Base-by-base conservation (phyloP, 2,329 filamentous ascomycete genomes). In the Neofusicoccum parvum region DNA sequence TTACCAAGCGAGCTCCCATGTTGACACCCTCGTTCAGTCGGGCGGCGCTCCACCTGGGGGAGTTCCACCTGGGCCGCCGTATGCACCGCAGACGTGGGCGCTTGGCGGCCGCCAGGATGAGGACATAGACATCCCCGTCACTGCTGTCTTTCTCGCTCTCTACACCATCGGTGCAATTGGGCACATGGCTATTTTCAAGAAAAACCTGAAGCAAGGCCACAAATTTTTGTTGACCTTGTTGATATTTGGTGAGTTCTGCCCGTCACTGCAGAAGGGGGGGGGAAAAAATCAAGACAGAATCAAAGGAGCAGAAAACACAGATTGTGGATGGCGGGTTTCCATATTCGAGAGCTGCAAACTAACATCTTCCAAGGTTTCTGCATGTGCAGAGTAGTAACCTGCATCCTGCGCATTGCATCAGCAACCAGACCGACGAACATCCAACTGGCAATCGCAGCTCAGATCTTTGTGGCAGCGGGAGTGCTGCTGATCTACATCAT, bases 401-500 rank as follows among this genome's bases (percentile, higher is more conserved):
- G 73, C 48, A 72, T 73, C 32, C 69, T 83, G 41, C 73, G 76
- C 36, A 74, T 79, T 15, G 71, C 76, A 20, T 73, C 70, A 14
- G 67, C 77, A 70, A 62, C 69, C 49, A 67, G 73, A 5, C 75
- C 74, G 2, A 67, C 67, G 11, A 83, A 85, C 67, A 70, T 84
- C 39, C 72, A 70, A 10, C 72, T 88, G 4, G 83, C 80, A 2
- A 85, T 88, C 56, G 85, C 85, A 0, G 86, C 90, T 3, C 82
- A 83, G 69, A 85, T 95, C 72, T 88, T 95, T 71, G 86, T 92
- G 65, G 86, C 88, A 50, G 88, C 90, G 0, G 92, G 92, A 48
- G 87, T 93, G 15, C 75, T 96, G 39, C 77, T 96, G 7, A 80
- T 96, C 32, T 94, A 91, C 76, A 79, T 94, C 71, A 80, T 92